Conservation (phyloP, 257 asterid species). For the Knoxia roxburghii region DNA sequence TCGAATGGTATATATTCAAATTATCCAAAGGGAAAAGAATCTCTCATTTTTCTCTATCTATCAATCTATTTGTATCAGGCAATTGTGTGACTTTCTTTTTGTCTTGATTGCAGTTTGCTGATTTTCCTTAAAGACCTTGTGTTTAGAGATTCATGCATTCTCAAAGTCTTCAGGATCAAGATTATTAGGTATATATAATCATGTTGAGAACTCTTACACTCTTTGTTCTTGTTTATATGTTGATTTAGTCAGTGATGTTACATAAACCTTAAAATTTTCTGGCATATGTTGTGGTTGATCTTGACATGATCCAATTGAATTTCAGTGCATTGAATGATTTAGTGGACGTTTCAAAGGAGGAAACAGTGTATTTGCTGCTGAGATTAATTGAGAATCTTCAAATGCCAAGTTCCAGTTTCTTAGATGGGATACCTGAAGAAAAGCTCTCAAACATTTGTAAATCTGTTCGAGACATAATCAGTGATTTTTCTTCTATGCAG, state of each 20-base stretch:
- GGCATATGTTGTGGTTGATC: not conserved
- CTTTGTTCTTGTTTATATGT: not conserved
- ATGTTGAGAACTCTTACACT: not conserved
- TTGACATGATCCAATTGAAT: constrained; percentile 19
- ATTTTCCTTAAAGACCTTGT: constrained; percentile 55
- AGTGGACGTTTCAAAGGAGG: constrained; percentile 50
- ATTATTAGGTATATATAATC: constrained; percentile 53
- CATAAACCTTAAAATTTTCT: not conserved
- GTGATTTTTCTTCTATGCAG: constrained; percentile 19
- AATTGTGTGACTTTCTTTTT: constrained; percentile 17
- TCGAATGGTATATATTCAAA: not conserved
- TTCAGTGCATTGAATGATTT: constrained; percentile 76
- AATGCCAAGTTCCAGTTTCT: constrained; percentile 32
- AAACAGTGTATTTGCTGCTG: constrained; percentile 52
- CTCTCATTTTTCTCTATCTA: constrained; percentile 11
- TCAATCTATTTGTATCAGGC: constrained; percentile 11
- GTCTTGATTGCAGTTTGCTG: constrained; percentile 48
- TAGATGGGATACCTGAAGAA: constrained; percentile 39
- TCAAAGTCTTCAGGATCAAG: constrained; percentile 42
- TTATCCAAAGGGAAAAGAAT: not conserved
- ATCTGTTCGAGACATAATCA: constrained; percentile 41
- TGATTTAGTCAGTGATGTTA: constrained; percentile 2
- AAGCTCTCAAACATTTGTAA: constrained; percentile 31
- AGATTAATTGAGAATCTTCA: constrained; percentile 60
- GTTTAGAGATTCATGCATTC: constrained; percentile 41